Conservation (phyloP, 2,329 filamentous ascomycete species). For the Hypoxylon sp. region DNA sequence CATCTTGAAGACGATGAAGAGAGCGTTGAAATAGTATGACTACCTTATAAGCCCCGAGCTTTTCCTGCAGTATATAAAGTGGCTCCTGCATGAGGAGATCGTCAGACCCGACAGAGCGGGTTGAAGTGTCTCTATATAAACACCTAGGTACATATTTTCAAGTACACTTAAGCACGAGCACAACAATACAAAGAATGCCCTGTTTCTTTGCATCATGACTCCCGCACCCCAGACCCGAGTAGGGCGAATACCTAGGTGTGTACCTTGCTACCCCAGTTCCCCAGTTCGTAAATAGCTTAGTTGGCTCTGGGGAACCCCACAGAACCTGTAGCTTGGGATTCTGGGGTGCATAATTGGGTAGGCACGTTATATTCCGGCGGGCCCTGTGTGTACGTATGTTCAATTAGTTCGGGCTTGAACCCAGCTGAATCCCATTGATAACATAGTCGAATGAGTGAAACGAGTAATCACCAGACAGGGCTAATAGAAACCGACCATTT, state of each 20-base stretch:
- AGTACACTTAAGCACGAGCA: conserved; percentile 15
- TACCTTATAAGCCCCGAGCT: neutral
- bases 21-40: conserved; percentile 13
- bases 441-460: neutral
- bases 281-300: conserved; percentile 22
- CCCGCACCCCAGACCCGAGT: conserved; percentile 17
- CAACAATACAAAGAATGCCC: conserved; percentile 10
- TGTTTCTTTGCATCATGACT: conserved; percentile 17
- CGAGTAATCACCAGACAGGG: neutral
- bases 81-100: conserved; percentile 21
- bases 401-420: neutral
- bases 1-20: conserved; percentile 26
- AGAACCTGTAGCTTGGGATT: conserved; percentile 5
- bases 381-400: neutral
- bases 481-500: neutral
- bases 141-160: conserved; percentile 8
- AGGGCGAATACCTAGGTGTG: conserved; percentile 2
- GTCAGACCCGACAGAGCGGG: conserved; percentile 20
- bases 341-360: conserved; percentile 15
- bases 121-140: conserved; percentile 22
- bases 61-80: conserved; percentile 15
- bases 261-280: conserved; percentile 23
- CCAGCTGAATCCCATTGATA: neutral
- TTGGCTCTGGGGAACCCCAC: conserved; percentile 15
- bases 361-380: neutral